A percentile compares a stretch with the other conserved stretches of the same genome.
Evolutionary conservation across 164 flowering plant genomes (phyloP).

Genomic region (Houttuynia cordata): DNA sequence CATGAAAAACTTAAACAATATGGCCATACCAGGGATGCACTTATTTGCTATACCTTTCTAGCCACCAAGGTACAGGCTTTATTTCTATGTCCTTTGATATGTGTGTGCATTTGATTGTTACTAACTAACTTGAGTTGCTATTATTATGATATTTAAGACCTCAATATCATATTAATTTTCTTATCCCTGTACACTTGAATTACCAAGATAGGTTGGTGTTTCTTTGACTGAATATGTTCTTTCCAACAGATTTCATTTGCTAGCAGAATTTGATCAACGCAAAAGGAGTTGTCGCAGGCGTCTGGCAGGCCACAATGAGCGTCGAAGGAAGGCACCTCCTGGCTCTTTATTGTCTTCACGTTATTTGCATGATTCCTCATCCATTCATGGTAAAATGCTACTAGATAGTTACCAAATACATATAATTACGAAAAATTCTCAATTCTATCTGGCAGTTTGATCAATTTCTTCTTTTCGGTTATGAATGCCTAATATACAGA

Average conservation of each 20-base stretch:
- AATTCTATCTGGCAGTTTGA: not conserved
- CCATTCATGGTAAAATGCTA: constrained; percentile 45
- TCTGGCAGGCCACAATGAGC: constrained; percentile 94
- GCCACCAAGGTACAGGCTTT: no score
- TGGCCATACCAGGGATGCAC: no score
- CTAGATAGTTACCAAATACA: not conserved
- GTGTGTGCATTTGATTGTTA: no score
- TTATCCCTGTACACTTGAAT: not conserved
- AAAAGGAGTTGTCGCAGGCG: constrained; percentile 94
- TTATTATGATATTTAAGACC: no score
- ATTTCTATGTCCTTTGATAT: no score
- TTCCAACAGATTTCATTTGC: constrained; percentile 70
- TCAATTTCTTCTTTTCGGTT: constrained; percentile 2
- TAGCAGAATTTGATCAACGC: constrained; percentile 89
- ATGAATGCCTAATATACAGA: constrained; percentile 34
- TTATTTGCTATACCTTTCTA: no score
- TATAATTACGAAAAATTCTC: not conserved
- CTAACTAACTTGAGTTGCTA: no score
- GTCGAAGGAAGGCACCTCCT: constrained; percentile 85
- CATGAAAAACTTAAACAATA: no score
- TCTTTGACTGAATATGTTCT: not conserved
- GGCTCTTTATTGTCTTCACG: constrained; percentile 46
- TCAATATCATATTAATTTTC: no score
- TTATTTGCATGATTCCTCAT: constrained; percentile 42
- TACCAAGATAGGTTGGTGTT: not conserved